phyloP scores from a whole-genome alignment of 805 yeast genomes.

The Wickerhamomyces tratensis region DNA sequence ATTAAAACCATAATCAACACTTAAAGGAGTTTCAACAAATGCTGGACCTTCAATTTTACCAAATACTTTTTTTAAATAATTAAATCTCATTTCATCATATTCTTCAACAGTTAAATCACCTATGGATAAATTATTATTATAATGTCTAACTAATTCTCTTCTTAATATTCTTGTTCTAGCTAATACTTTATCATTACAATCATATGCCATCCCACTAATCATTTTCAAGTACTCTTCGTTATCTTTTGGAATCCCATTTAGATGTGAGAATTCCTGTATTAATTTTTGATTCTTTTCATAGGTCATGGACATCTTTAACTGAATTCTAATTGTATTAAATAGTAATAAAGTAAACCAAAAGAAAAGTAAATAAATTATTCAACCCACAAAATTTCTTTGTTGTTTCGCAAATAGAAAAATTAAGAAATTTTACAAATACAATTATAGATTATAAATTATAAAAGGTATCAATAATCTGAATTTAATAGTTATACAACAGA shows the following conservation, averaged over 20 bases:
- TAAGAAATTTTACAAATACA: too few species aligned
- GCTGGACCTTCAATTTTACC: conserved; percentile 33
- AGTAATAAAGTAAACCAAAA: too few species aligned
- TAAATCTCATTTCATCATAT: conserved; percentile 25
- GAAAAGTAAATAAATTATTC: too few species aligned
- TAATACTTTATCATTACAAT: conserved; percentile 19
- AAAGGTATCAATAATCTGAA: too few species aligned
- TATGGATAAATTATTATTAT: conserved; percentile 15
- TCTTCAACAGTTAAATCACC: conserved; percentile 19
- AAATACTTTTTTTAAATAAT: conserved; percentile 28
- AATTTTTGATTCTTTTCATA: not conserved
- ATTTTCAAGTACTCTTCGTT: conserved; percentile 40
- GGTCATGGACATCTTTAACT: too few species aligned
- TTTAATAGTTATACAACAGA: too few species aligned
- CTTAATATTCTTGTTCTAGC: conserved; percentile 15
- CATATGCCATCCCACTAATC: conserved; percentile 43
- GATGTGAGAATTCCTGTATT: not conserved
- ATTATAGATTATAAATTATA: too few species aligned
- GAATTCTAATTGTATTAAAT: too few species aligned
- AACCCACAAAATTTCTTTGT: too few species aligned
- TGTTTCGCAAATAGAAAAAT: too few species aligned
- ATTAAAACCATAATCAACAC: conserved; percentile 62
- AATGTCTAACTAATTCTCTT: conserved; percentile 18
- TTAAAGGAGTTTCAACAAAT: conserved; percentile 49
- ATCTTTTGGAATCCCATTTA: conserved; percentile 19